Evolutionary conservation across 345 rosid species (phyloP).

Genomic region (Cardiospermum halicacabum): DNA sequence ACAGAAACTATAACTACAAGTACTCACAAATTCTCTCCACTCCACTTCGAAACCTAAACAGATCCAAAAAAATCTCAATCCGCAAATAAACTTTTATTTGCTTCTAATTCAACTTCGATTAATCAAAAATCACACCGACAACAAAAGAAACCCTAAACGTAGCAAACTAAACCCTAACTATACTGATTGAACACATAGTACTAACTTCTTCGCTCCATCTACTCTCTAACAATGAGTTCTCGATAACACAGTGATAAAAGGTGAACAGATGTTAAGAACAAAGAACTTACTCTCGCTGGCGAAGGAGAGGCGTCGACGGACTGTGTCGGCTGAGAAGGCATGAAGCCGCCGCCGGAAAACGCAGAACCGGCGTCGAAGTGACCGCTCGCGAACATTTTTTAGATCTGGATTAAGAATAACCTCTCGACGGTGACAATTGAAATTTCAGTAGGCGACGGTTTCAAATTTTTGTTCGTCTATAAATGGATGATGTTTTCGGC

Average conservation of each 20-base stretch:
- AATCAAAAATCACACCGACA: background rate
- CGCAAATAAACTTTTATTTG: background rate
- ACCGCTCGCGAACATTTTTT: conserved; percentile 60
- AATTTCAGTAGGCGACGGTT: too few species aligned
- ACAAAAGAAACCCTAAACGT: conserved; percentile 1
- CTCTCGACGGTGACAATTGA: background rate
- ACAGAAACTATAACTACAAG: background rate
- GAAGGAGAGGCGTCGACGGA: conserved; percentile 44
- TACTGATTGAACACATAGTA: background rate
- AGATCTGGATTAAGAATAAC: conserved; percentile 20
- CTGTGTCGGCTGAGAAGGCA: conserved; percentile 62
- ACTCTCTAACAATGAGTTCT: background rate
- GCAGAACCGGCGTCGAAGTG: conserved; percentile 53
- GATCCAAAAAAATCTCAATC: too few species aligned
- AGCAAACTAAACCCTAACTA: background rate
- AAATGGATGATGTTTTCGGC: background rate
- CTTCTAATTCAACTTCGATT: background rate
- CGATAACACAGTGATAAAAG: background rate
- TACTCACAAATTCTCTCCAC: background rate
- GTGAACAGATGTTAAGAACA: background rate
- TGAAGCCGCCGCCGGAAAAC: conserved; percentile 63
- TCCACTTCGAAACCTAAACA: background rate
- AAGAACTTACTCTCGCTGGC: conserved; percentile 43
- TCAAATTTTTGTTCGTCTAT: background rate
- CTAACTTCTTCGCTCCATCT: background rate